A percentile compares a stretch with the other conserved stretches of the same genome.
Evolutionary conservation across 441 rosid genomes (phyloP).

Genomic region (Heliophila coronopifolia): DNA sequence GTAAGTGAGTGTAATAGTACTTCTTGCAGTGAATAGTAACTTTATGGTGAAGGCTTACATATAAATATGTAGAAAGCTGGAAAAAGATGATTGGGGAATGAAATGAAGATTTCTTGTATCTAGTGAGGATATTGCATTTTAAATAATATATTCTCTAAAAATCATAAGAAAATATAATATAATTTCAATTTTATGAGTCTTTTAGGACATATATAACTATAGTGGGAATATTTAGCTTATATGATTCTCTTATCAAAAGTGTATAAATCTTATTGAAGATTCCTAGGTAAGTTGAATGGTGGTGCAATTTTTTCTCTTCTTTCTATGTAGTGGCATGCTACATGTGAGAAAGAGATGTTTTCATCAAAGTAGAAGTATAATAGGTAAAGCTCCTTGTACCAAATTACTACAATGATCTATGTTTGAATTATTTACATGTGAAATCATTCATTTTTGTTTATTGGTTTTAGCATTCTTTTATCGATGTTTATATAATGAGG

Average conservation of each 20-base stretch:
- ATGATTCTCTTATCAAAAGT: slow-evolving; percentile 27
- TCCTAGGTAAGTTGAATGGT: slow-evolving; percentile 31
- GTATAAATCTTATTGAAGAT: slow-evolving; percentile 29
- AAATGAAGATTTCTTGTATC: slow-evolving; percentile 65
- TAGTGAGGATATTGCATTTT: slow-evolving; percentile 31
- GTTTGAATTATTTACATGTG: slow-evolving; percentile 21
- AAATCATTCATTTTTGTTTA: slow-evolving; percentile 15
- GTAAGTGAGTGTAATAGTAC: slow-evolving; percentile 23
- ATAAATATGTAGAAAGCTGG: slow-evolving; percentile 35
- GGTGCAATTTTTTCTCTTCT: slow-evolving; percentile 48
- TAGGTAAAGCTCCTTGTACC: slow-evolving; percentile 31
- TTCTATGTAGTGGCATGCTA: slow-evolving; percentile 66
- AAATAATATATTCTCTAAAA: slow-evolving; percentile 4
- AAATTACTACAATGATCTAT: slow-evolving; percentile 33
- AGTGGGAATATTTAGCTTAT: slow-evolving; percentile 29
- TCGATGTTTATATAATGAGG: slow-evolving; percentile 17
- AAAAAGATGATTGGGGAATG: slow-evolving; percentile 69
- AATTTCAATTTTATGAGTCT: slow-evolving; percentile 10
- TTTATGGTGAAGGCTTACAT: slow-evolving; percentile 29
- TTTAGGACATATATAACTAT: slow-evolving; percentile 21
- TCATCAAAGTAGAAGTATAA: slow-evolving; percentile 30
- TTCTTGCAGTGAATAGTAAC: slow-evolving; percentile 26
- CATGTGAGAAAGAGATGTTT: slow-evolving; percentile 27
- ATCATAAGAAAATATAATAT: neutral
- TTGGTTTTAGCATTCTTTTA: slow-evolving; percentile 8